A percentile compares a stretch with the other conserved stretches of the same genome.
Evolutionary conservation across 225 moss, liverwort and hornwort genomes (phyloP).

Genomic region (Neckera pumila): DNA sequence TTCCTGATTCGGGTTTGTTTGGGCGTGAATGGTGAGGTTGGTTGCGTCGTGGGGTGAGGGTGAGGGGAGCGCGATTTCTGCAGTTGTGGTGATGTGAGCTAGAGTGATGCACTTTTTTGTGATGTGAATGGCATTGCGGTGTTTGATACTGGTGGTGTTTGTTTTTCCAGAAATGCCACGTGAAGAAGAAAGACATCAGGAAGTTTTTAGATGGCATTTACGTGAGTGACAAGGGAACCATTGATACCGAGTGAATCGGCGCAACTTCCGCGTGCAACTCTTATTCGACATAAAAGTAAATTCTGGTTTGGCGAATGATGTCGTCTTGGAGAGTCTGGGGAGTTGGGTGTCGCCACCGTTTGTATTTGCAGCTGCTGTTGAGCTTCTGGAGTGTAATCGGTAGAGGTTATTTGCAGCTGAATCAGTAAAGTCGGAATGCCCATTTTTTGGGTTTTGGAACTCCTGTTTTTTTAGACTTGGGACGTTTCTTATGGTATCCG

Average conservation of each 20-base stretch:
- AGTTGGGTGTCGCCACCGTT: background rate
- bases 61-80: no score
- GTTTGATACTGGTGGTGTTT: background rate
- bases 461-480: background rate
- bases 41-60: background rate
- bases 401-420: background rate
- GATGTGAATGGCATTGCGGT: background rate
- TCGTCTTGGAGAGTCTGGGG: background rate
- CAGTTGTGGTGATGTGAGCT: background rate
- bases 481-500: background rate
- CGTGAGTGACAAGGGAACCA: slow-evolving; percentile 70
- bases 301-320: background rate
- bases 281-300: background rate
- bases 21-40: background rate
- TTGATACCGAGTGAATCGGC: slow-evolving; percentile 17
- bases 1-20: background rate
- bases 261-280: no score
- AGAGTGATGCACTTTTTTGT: background rate
- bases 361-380: background rate
- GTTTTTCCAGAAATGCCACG: slow-evolving; percentile 59
- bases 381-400: background rate
- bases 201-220: slow-evolving; percentile 67
- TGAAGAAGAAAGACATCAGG: slow-evolving; percentile 71
- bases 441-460: background rate
- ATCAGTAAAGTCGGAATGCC: background rate